Percentiles rank a stretch among this genome's conserved stretches.
These are phyloP conservation scores for Lactuca sativa DNA, from an alignment of 129 eudicot species.

Conservation along the genomic window DNA sequence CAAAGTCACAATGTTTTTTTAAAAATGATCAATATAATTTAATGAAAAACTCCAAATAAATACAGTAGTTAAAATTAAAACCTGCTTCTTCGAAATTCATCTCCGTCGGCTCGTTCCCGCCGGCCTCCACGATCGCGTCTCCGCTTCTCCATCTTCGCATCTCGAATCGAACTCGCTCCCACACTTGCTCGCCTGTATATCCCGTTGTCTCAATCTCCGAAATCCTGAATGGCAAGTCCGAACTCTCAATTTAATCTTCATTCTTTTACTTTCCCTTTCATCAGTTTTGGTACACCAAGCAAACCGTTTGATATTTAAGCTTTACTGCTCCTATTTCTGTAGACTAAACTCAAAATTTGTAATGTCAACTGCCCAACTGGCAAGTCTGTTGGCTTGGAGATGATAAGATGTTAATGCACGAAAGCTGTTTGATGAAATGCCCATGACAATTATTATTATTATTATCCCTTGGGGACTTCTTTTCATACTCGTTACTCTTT, in stretches of 20 bases:
- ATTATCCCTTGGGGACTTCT: background rate
- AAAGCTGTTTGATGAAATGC: slow-evolving; percentile 14
- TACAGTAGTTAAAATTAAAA: no score
- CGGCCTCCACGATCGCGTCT: background rate
- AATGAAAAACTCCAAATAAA: no score
- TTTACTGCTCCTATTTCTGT: background rate
- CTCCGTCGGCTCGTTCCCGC: background rate
- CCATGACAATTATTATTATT: background rate
- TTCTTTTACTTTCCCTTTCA: background rate
- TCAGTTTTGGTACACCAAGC: background rate
- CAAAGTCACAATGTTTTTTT: no score
- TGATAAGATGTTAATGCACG: background rate
- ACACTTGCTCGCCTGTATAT: background rate
- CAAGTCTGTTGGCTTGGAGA: background rate
- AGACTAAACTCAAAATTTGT: background rate
- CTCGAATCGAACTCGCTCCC: background rate
- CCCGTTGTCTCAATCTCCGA: background rate
- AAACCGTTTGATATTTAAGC: background rate
- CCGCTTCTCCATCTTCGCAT: background rate
- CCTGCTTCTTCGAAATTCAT: background rate
- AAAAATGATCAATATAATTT: no score
- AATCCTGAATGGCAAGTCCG: slow-evolving; percentile 4
- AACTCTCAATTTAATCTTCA: background rate
- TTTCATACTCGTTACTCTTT: background rate
- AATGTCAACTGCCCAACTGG: background rate